These are phyloP conservation scores for Medicago ruthenica DNA, from an alignment of 306 rosid species.

Conservation along the genomic window DNA sequence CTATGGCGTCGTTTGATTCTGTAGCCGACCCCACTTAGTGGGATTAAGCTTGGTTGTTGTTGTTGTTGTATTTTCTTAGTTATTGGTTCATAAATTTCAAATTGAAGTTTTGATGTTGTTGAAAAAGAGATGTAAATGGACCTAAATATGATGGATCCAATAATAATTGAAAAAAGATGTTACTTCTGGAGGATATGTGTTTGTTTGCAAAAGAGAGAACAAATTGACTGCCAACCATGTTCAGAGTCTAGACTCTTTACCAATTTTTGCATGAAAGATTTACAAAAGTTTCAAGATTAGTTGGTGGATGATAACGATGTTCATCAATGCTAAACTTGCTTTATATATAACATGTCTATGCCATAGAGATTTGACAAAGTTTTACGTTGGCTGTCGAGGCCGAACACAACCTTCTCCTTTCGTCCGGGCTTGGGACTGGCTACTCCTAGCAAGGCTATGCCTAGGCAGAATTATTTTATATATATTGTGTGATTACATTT, in stretches of 20 bases:
- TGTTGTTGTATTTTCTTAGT: not conserved
- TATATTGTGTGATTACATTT: constrained; percentile 11
- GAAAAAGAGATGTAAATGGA: constrained; percentile 11
- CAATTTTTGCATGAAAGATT: constrained; percentile 12
- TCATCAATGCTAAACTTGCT: constrained; percentile 21
- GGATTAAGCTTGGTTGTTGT: too few relatives aligned
- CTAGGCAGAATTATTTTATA: too few relatives aligned
- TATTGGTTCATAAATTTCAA: constrained; percentile 10
- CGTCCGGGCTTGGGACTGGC: too few relatives aligned
- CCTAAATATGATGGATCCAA: not conserved
- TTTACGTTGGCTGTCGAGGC: too few relatives aligned
- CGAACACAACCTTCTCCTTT: too few relatives aligned
- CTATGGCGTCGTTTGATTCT: too few relatives aligned
- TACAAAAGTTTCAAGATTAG: not conserved
- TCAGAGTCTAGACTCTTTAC: constrained; percentile 1
- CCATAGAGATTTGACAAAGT: too few relatives aligned
- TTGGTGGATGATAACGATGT: constrained; percentile 32
- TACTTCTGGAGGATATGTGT: constrained; percentile 14
- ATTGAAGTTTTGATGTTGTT: constrained; percentile 20
- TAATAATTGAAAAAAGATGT: not conserved
- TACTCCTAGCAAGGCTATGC: too few relatives aligned
- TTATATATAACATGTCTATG: too few relatives aligned
- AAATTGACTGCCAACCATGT: constrained; percentile 18
- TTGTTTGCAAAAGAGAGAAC: constrained; percentile 28
- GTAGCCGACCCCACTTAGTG: too few relatives aligned